Conservation (phyloP, 108 stramenopile species). For the Hondaea fermentalgiana region DNA sequence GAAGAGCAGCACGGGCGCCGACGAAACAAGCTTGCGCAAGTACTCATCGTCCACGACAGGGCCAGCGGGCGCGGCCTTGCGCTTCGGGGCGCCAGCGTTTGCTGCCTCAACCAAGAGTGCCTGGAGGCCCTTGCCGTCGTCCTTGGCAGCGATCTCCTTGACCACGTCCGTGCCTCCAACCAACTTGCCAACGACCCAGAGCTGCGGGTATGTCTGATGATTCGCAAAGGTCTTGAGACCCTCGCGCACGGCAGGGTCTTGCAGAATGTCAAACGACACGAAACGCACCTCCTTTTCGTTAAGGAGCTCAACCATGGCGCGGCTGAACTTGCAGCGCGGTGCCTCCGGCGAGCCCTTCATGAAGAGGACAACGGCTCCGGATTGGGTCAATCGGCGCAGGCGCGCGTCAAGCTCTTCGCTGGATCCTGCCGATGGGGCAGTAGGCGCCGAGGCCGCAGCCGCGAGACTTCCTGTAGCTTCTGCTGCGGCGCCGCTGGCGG, state of each 20-base stretch:
- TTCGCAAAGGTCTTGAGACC: slow-evolving; percentile 70
- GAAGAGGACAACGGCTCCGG: slow-evolving; percentile 75
- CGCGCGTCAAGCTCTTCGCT: slow-evolving; percentile 26
- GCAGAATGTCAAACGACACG: slow-evolving; percentile 71
- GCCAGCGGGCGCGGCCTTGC: not conserved
- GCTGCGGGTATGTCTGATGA: slow-evolving; percentile 90
- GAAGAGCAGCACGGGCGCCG: slow-evolving; percentile 75
- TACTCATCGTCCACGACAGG: slow-evolving; percentile 19
- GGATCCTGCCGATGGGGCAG: not conserved
- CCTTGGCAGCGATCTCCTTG: slow-evolving; percentile 68
- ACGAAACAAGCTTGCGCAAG: slow-evolving; percentile 47
- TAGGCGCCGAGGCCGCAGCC: slow-evolving; percentile 1
- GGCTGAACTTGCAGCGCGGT: slow-evolving; percentile 85
- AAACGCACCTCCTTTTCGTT: slow-evolving; percentile 55
- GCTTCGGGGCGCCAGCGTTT: not conserved
- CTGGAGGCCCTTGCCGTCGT: slow-evolving; percentile 4
- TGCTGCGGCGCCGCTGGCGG: not conserved
- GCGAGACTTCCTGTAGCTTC: slow-evolving; percentile 11
- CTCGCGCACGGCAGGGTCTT: slow-evolving; percentile 75
- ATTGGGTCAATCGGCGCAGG: slow-evolving; percentile 48
- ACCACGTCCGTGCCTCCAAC: slow-evolving; percentile 92
- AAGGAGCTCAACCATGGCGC: slow-evolving; percentile 73
- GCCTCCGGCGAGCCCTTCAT: slow-evolving; percentile 80
- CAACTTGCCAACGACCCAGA: slow-evolving; percentile 88
- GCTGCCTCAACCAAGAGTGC: not conserved